phyloP scores from a whole-genome alignment of 352 stramenopile genomes.

The Pythium coloratum region DNA sequence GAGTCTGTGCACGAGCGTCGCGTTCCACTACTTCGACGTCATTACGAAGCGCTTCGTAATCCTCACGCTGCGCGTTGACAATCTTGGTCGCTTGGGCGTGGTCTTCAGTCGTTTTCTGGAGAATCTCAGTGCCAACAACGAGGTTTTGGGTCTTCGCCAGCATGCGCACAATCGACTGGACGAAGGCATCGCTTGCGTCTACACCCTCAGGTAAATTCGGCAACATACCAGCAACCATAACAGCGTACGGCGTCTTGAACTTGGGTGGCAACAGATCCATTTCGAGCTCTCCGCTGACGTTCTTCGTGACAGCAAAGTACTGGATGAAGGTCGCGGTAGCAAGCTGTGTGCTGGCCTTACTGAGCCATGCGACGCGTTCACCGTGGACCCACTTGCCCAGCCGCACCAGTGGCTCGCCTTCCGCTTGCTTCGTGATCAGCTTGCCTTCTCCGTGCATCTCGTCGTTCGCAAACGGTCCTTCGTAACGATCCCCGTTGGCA shows the following conservation, averaged over 20 bases:
- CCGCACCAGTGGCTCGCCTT: slow-evolving; percentile 59
- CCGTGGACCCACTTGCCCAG: slow-evolving; percentile 63
- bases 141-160: slow-evolving; percentile 79
- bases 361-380: slow-evolving; percentile 67
- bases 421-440: slow-evolving; percentile 39
- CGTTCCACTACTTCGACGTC: slow-evolving; percentile 48
- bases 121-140: slow-evolving; percentile 59
- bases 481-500: slow-evolving; percentile 88
- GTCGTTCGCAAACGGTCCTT: slow-evolving; percentile 87
- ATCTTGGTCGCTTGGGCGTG: slow-evolving; percentile 34
- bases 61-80: not conserved
- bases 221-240: slow-evolving; percentile 78
- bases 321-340: slow-evolving; percentile 75
- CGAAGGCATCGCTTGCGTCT: slow-evolving; percentile 61
- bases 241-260: slow-evolving; percentile 75
- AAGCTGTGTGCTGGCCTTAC: slow-evolving; percentile 63
- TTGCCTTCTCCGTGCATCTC: slow-evolving; percentile 85
- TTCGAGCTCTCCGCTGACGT: slow-evolving; percentile 53
- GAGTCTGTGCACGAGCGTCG: slow-evolving; percentile 36
- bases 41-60: slow-evolving; percentile 52
- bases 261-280: slow-evolving; percentile 63
- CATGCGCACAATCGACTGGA: slow-evolving; percentile 66
- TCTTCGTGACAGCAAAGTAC: slow-evolving; percentile 56
- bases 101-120: slow-evolving; percentile 51
- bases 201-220: slow-evolving; percentile 73